These are phyloP conservation scores for Podospora tetraspora DNA, from an alignment of 495 filamentous ascomycete species.

Conservation along the genomic window DNA sequence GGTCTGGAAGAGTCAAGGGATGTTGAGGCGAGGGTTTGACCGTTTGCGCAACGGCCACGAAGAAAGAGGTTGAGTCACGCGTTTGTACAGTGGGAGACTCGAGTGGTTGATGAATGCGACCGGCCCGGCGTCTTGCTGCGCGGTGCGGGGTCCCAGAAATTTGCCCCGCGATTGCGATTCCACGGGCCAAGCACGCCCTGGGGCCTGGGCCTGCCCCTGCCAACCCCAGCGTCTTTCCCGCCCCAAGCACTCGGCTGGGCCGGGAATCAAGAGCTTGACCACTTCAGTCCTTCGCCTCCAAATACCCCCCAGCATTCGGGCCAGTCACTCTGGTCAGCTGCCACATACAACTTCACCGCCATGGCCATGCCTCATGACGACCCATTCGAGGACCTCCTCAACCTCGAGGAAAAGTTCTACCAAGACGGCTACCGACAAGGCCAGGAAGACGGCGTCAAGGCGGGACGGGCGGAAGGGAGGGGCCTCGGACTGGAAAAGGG, in stretches of 20 bases:
- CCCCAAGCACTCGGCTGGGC: constrained; percentile 2
- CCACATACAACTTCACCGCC: background rate
- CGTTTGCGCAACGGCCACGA: background rate
- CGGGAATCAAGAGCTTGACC: background rate
- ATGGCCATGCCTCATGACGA: constrained; percentile 32
- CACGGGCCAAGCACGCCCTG: background rate
- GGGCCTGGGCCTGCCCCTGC: background rate
- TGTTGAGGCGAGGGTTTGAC: background rate
- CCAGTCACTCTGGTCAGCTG: background rate
- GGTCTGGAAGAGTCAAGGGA: background rate
- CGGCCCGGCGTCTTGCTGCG: background rate
- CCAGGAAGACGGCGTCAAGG: constrained; percentile 65
- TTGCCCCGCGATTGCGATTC: constrained; percentile 16
- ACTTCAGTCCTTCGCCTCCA: background rate
- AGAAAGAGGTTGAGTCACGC: background rate
- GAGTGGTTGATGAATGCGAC: constrained; percentile 7
- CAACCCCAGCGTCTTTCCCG: background rate
- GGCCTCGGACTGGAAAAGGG: constrained; percentile 88
- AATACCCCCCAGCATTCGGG: background rate
- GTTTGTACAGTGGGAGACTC: constrained; percentile 2
- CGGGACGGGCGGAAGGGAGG: constrained; percentile 81
- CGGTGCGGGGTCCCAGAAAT: constrained; percentile 14
- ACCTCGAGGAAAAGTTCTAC: constrained; percentile 81
- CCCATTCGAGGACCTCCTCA: constrained; percentile 66
- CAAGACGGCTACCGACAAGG: constrained; percentile 76